Base-by-base conservation (phyloP, 495 filamentous ascomycete genomes). In the Talaromyces stipitatus region DNA sequence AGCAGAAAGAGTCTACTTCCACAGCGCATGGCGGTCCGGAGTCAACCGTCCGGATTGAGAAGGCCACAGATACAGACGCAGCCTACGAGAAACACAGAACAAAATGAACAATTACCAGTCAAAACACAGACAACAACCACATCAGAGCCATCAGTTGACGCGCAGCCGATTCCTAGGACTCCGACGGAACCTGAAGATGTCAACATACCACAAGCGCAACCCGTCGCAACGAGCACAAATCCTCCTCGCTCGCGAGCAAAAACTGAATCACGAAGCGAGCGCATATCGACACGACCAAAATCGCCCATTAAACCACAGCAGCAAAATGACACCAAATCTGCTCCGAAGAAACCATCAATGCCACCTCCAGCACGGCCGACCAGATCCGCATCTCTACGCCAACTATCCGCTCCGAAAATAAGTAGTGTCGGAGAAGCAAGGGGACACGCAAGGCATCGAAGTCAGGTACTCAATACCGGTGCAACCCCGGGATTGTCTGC, bases 321-420 rank as follows among this genome's bases (percentile, higher is more conserved):
- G 23, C 54, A 55, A 14, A 54, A 62, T 26, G 23, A 51, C 6
- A 38, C 58, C 1, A 67, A 53, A 50, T 53, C 58, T 10, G 72
- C 73, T 4, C 69, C 73, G 8, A 72, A 67, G 58, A 75, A 71
- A 56, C 62, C 66, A 11, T 66, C 69, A 7, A 73, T 76, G 70
- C 67, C 63, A 26, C 73, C 72, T 0, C 72, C 72, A 1, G 60
- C 64, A 12, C 72, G 72, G 14, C 66, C 69, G 10, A 55, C 50
- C 3, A 64, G 75, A 23, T 78, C 75, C 5, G 58, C 66, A n/a
- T 78, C 75, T n/a, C 50, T 78, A 45, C 61, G 70, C 59, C 74
- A 77, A 50, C 70, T 70, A 20, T 51, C 61, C 3, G 60, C 46
- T 47, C 43, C 61, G 14, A 62, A 41, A 24, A 50, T 58, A 9